A percentile compares a stretch with the other conserved stretches of the same genome.
Evolutionary conservation across 129 eudicot genomes (phyloP).

Genomic region (Solidago caesia): DNA sequence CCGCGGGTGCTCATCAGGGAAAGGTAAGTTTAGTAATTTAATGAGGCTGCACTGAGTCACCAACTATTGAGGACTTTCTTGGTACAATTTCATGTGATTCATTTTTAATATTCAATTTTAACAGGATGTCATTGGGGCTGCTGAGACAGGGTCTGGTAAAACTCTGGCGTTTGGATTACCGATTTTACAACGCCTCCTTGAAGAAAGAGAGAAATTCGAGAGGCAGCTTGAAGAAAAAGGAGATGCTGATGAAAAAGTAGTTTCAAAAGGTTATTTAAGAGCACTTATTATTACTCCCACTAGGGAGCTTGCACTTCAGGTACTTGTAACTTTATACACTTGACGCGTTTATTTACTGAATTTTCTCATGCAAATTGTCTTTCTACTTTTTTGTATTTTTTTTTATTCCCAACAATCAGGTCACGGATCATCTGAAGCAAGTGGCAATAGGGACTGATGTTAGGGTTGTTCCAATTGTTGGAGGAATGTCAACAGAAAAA

Average conservation of each 20-base stretch:
- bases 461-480: slow-evolving; percentile 85
- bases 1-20: slow-evolving; percentile 98
- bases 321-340: slow-evolving; percentile 23
- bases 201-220: slow-evolving; percentile 75
- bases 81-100: slow-evolving; percentile 11
- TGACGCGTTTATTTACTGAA: not conserved
- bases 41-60: not conserved
- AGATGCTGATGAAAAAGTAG: slow-evolving; percentile 40
- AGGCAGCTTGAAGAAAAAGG: slow-evolving; percentile 43
- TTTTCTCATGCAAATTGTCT: not conserved
- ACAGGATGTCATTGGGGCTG: slow-evolving; percentile 98
- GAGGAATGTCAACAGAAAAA: slow-evolving; percentile 94
- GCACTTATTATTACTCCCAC: slow-evolving; percentile 94
- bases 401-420: slow-evolving; percentile 41
- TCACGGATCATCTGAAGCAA: slow-evolving; percentile 87
- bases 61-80: not conserved
- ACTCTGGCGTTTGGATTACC: slow-evolving; percentile 99
- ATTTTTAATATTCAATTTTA: slow-evolving; percentile 17
- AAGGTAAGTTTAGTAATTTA: slow-evolving; percentile 48
- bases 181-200: slow-evolving; percentile 87
- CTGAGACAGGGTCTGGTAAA: slow-evolving; percentile 99
- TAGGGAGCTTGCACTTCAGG: slow-evolving; percentile 98
- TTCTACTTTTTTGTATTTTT: not conserved
- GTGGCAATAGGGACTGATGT: slow-evolving; percentile 63
- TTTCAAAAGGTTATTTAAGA: slow-evolving; percentile 62